Conservation (phyloP, 768 basidiomycete species). For the Grammothele lineata region DNA sequence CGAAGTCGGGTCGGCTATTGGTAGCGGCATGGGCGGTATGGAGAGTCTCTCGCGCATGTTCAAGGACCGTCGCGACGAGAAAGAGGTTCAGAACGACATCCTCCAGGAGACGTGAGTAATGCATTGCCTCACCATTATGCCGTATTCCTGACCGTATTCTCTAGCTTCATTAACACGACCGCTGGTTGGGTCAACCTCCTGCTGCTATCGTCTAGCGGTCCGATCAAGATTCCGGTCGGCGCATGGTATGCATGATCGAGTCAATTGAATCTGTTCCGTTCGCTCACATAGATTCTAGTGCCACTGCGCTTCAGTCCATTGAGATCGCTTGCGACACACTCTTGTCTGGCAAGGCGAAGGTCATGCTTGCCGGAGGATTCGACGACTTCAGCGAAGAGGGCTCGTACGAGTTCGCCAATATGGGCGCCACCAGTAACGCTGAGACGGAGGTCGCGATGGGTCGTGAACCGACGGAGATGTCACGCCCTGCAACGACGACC, state of each 20-base stretch:
- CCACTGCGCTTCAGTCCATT: constrained; percentile 94
- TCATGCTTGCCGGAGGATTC: constrained; percentile 99
- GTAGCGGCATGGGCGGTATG: constrained; percentile 97
- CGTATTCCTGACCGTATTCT: not conserved
- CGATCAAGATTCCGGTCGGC: constrained; percentile 98
- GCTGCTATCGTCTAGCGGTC: constrained; percentile 92
- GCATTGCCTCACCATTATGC: not conserved
- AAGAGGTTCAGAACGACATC: constrained; percentile 97
- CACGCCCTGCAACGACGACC: constrained; percentile 93
- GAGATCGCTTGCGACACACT: constrained; percentile 98
- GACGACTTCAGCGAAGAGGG: constrained; percentile 98
- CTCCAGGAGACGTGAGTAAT: constrained; percentile 89
- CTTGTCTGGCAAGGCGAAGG: constrained; percentile 92
- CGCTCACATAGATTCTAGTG: constrained; percentile 41
- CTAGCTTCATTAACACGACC: constrained; percentile 96
- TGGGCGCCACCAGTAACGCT: constrained; percentile 98
- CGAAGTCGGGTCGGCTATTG: constrained; percentile 90
- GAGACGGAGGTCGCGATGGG: constrained; percentile 99
- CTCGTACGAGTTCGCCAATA: constrained; percentile 98
- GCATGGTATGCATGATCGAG: constrained; percentile 68
- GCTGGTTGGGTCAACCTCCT: constrained; percentile 98
- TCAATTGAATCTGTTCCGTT: not conserved
- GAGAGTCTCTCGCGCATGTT: constrained; percentile 94
- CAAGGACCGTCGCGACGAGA: constrained; percentile 97
- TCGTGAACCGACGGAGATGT: constrained; percentile 98